These are phyloP conservation scores for Meyerozyma elateridarum DNA, from an alignment of 1,139 yeast species.

Conservation along the genomic window DNA sequence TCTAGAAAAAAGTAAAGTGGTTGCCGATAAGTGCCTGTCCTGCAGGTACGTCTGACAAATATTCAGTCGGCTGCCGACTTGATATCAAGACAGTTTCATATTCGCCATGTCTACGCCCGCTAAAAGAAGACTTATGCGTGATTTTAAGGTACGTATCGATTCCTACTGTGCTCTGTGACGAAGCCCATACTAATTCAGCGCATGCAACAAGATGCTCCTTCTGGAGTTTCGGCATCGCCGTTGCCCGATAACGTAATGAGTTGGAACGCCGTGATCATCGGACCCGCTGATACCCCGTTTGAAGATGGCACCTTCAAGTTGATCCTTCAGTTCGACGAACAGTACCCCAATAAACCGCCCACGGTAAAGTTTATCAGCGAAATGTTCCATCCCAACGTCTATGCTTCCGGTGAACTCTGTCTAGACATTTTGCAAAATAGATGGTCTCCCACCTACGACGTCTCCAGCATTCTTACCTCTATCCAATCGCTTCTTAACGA, in stretches of 20 bases:
- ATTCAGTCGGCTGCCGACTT: too few species aligned
- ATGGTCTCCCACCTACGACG: conserved; percentile 99
- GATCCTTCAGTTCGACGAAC: conserved; percentile 87
- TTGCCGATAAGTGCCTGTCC: too few species aligned
- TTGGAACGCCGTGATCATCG: conserved; percentile 97
- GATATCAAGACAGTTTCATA: too few species aligned
- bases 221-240: conserved; percentile 97
- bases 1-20: too few species aligned
- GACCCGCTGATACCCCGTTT: conserved; percentile 96
- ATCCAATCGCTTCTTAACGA: conserved; percentile 84
- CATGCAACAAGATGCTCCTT: conserved; percentile 97
- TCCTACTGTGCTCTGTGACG: not conserved
- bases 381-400: conserved; percentile 98
- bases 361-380: conserved; percentile 83
- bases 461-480: conserved; percentile 91
- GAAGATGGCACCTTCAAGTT: conserved; percentile 96
- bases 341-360: conserved; percentile 97
- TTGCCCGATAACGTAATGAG: conserved; percentile 95
- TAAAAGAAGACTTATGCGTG: conserved; percentile 97
- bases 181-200: conserved; percentile 42
- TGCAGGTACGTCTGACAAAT: not conserved
- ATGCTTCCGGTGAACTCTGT: conserved; percentile 93
- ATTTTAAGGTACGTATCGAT: conserved; percentile 69
- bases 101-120: conserved; percentile 89
- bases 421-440: conserved; percentile 92